These are phyloP conservation scores for Sporothrix sp. DNA, from an alignment of 2,329 filamentous ascomycete genomes.

Conservation along the genomic window DNA sequence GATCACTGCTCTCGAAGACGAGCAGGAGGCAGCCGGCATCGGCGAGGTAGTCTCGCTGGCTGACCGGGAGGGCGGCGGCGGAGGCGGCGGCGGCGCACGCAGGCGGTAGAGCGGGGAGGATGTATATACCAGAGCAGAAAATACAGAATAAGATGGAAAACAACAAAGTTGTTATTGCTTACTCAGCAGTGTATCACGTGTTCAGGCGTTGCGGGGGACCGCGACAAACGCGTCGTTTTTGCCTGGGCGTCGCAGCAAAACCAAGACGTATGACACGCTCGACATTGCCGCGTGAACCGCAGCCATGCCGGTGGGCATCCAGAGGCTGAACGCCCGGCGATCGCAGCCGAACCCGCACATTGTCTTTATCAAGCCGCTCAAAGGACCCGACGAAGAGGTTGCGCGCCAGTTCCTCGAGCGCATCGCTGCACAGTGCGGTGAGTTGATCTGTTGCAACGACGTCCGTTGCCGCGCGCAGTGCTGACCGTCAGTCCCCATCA, in stretches of 20 bases:
- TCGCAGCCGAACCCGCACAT: constrained; percentile 69
- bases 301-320: constrained; percentile 65
- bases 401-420: constrained; percentile 64
- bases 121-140: no score
- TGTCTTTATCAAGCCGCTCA: constrained; percentile 74
- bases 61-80: constrained; percentile 53
- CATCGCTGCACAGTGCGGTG: constrained; percentile 71
- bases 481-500: constrained; percentile 50
- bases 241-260: background rate
- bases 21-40: constrained; percentile 91
- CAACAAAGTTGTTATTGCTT: background rate
- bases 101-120: constrained; percentile 4
- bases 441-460: background rate
- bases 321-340: constrained; percentile 65
- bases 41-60: constrained; percentile 85
- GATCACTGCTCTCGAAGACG: constrained; percentile 81
- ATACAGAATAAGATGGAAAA: no score
- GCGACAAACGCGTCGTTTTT: constrained; percentile 2
- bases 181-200: constrained; percentile 15
- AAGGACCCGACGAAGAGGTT: constrained; percentile 50
- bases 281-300: no score
- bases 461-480: background rate
- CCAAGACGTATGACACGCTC: background rate
- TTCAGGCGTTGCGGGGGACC: constrained; percentile 11
- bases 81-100: constrained; percentile 33